phyloP scores from a whole-genome alignment of 306 rosid species.

The Rubus parviflorus region DNA sequence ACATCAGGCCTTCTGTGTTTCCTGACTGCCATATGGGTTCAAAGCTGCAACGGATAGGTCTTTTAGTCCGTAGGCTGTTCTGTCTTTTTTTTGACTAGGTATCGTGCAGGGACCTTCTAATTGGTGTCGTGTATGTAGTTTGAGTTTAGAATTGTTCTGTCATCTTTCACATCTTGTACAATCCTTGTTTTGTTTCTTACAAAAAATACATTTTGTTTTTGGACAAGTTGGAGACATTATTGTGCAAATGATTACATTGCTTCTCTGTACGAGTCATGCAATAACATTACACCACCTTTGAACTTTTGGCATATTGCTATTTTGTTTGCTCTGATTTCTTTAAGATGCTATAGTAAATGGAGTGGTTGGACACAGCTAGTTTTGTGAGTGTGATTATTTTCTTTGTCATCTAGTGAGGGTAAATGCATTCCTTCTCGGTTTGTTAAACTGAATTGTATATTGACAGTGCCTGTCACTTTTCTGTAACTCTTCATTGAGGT shows the following conservation, averaged over 20 bases:
- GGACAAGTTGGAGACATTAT: slow-evolving; percentile 1
- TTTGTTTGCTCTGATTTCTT: slow-evolving; percentile 6
- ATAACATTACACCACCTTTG: not conserved
- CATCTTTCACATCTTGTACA: too few species aligned
- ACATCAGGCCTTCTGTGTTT: too few species aligned
- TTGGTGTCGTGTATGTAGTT: too few species aligned
- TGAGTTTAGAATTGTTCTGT: too few species aligned
- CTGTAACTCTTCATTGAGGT: slow-evolving; percentile 1
- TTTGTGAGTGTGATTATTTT: not conserved
- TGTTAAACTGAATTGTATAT: not conserved
- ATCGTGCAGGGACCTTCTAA: too few species aligned
- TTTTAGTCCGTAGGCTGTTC: too few species aligned
- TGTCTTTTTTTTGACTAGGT: too few species aligned
- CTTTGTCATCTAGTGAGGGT: not conserved
- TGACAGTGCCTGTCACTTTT: not conserved
- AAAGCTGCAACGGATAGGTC: too few species aligned
- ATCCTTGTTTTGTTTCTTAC: too few species aligned
- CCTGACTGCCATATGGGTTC: too few species aligned
- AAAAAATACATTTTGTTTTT: too few species aligned
- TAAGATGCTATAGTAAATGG: slow-evolving; percentile 2
- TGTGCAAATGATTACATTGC: not conserved
- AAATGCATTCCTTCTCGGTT: not conserved
- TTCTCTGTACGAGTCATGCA: not conserved
- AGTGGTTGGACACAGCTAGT: not conserved
- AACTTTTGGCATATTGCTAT: slow-evolving; percentile 1